These are phyloP conservation scores for Artemisia argyi DNA, from an alignment of 129 eudicot genomes.

Conservation along the genomic window DNA sequence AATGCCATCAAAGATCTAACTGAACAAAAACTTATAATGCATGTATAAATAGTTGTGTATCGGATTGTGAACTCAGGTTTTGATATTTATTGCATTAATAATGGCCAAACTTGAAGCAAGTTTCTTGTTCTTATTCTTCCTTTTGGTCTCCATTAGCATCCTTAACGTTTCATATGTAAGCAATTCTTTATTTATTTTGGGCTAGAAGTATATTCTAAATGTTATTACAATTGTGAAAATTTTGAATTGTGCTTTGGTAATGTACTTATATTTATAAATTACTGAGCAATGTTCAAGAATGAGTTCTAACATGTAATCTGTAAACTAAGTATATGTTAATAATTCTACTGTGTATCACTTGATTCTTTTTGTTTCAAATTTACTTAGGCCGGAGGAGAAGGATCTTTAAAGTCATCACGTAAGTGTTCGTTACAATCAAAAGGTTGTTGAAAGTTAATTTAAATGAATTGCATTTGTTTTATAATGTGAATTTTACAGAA, in stretches of 20 bases:
- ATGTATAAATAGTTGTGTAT: not conserved
- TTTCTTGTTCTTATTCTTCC: slow-evolving; percentile 21
- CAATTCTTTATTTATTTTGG: not conserved
- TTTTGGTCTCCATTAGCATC: slow-evolving; percentile 10
- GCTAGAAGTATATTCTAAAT: too few species aligned
- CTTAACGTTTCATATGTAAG: slow-evolving; percentile 25
- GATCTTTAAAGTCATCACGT: slow-evolving; percentile 29
- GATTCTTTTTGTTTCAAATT: not conserved
- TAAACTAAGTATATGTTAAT: not conserved
- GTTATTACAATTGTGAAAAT: too few species aligned
- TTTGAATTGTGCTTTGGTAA: too few species aligned
- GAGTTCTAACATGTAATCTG: too few species aligned
- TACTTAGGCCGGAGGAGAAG: slow-evolving; percentile 35
- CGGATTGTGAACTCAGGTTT: slow-evolving; percentile 9
- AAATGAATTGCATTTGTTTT: not conserved
- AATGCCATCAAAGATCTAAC: slow-evolving; percentile 25
- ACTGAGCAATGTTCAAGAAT: too few species aligned
- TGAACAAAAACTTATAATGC: not conserved
- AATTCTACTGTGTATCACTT: not conserved
- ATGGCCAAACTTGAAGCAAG: slow-evolving; percentile 32
- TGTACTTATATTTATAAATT: too few species aligned
- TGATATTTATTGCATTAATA: not conserved
- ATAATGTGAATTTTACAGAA: slow-evolving; percentile 20
- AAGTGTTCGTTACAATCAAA: slow-evolving; percentile 6
- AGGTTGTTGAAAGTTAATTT: not conserved